Conservation (phyloP, 192 early-diverging fungal genomes). For the Kappamyces sp. region DNA sequence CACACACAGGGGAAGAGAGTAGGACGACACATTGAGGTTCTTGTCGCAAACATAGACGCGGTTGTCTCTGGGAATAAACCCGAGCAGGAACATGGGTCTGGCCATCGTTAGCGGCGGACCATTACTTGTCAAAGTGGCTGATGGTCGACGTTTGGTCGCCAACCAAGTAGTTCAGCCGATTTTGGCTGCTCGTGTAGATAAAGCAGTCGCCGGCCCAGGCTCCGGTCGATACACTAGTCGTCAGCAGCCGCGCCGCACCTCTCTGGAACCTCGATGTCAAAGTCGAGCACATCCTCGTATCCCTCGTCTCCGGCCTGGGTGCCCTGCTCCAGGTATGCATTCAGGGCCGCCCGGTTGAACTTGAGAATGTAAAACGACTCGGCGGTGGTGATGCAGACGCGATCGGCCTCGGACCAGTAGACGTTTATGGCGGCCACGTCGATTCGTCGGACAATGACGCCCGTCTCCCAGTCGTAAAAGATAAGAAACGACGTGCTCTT, state of each 20-base stretch:
- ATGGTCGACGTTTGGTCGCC: constrained; percentile 91
- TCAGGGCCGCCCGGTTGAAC: constrained; percentile 82
- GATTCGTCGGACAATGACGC: constrained; percentile 82
- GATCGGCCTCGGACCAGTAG: constrained; percentile 93
- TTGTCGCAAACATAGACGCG: constrained; percentile 91
- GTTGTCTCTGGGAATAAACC: constrained; percentile 91
- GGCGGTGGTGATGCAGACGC: constrained; percentile 87
- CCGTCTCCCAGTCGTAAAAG: constrained; percentile 98
- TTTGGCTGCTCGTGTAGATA: constrained; percentile 87
- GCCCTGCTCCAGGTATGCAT: constrained; percentile 61
- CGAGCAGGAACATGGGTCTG: constrained; percentile 82
- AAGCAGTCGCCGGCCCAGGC: constrained; percentile 99
- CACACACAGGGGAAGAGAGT: constrained; percentile 82
- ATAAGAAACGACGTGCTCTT: constrained; percentile 77
- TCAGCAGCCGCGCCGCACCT: constrained; percentile 33
- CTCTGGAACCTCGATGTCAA: constrained; percentile 88
- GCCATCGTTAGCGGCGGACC: background rate
- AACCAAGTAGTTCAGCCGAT: constrained; percentile 94
- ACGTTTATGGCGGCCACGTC: constrained; percentile 85
- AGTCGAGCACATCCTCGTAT: constrained; percentile 92
- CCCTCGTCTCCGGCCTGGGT: constrained; percentile 81
- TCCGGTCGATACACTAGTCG: constrained; percentile 78
- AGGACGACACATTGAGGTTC: constrained; percentile 85
- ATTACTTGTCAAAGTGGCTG: constrained; percentile 87
- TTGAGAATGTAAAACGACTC: constrained; percentile 94